phyloP scores from a whole-genome alignment of 31 red algal genomes.

The Porphyra umbilicalis region DNA sequence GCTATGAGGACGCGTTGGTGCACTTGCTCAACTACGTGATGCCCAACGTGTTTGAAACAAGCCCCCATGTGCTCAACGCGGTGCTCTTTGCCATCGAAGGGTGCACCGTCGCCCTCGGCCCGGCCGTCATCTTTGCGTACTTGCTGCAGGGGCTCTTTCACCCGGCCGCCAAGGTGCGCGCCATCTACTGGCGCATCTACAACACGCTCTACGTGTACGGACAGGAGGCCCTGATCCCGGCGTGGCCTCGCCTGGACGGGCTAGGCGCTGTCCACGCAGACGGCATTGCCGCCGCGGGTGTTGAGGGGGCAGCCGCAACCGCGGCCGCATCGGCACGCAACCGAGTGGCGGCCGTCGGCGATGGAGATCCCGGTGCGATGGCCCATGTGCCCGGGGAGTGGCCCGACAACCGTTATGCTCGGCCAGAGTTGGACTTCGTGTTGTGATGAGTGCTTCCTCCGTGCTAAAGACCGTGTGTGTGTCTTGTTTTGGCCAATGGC shows the following conservation, averaged over 20 bases:
- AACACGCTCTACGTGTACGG: constrained; percentile 59
- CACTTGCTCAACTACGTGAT: constrained; percentile 92
- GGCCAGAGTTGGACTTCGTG: background rate
- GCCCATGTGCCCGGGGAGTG: background rate
- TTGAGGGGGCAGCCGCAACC: too few relatives aligned
- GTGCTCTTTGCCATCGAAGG: constrained; percentile 78
- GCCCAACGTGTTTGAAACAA: constrained; percentile 89
- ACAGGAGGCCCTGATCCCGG: constrained; percentile 55
- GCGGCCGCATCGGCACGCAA: too few relatives aligned
- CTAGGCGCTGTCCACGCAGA: background rate
- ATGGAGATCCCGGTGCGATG: background rate
- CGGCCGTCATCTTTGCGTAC: constrained; percentile 66
- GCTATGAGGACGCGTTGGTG: constrained; percentile 78
- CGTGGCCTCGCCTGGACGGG: constrained; percentile 25
- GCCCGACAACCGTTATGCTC: background rate
- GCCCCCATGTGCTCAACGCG: constrained; percentile 90
- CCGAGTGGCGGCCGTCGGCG: background rate
- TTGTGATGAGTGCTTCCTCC: too few relatives aligned
- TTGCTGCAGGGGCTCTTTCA: constrained; percentile 87
- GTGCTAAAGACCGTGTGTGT: too few relatives aligned
- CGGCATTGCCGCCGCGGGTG: background rate
- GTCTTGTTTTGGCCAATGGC: too few relatives aligned
- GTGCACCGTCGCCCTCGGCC: constrained; percentile 59
- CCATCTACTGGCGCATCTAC: constrained; percentile 87
- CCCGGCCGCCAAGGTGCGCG: constrained; percentile 74